A percentile compares a stretch with the other conserved stretches of the same genome.
phyloP scores from a whole-genome alignment of 2,329 filamentous ascomycete species.

The Ascochyta pisi region DNA sequence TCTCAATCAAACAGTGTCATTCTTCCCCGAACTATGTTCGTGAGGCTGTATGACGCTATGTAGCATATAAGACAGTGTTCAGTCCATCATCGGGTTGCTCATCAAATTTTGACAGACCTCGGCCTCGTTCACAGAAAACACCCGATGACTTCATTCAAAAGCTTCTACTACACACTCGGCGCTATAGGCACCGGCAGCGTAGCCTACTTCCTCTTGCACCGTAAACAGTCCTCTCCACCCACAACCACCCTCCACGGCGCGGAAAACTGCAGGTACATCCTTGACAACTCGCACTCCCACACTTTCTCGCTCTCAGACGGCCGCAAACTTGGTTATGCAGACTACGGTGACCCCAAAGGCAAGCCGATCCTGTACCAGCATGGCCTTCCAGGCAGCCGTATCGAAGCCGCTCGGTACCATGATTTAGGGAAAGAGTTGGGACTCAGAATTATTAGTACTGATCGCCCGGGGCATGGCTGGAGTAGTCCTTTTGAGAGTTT shows the following conservation, averaged over 20 bases:
- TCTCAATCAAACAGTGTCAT: background rate
- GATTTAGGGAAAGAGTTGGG: constrained; percentile 29
- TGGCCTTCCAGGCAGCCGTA: constrained; percentile 39
- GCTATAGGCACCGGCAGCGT: background rate
- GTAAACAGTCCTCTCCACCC: background rate
- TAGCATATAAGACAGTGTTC: background rate
- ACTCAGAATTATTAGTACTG: constrained; percentile 34
- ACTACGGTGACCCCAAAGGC: constrained; percentile 39
- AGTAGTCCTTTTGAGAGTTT: constrained; percentile 29
- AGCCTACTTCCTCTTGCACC: background rate
- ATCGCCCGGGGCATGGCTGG: constrained; percentile 40
- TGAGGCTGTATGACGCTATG: background rate
- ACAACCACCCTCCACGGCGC: background rate
- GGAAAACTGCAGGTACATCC: constrained; percentile 9
- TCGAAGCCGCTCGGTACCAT: constrained; percentile 37
- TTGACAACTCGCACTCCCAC: constrained; percentile 36
- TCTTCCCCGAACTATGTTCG: background rate
- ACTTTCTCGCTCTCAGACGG: constrained; percentile 45
- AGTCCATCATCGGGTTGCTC: background rate
- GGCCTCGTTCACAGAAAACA: too few relatives aligned
- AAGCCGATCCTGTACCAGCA: constrained; percentile 38
- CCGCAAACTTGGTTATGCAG: constrained; percentile 47
- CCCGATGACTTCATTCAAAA: background rate
- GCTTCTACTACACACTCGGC: background rate
- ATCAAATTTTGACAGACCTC: too few relatives aligned